A percentile compares a stretch with the other conserved stretches of the same genome.
Conservation (phyloP, 345 rosid genomes). For the Gynandropsis gynandra region DNA sequence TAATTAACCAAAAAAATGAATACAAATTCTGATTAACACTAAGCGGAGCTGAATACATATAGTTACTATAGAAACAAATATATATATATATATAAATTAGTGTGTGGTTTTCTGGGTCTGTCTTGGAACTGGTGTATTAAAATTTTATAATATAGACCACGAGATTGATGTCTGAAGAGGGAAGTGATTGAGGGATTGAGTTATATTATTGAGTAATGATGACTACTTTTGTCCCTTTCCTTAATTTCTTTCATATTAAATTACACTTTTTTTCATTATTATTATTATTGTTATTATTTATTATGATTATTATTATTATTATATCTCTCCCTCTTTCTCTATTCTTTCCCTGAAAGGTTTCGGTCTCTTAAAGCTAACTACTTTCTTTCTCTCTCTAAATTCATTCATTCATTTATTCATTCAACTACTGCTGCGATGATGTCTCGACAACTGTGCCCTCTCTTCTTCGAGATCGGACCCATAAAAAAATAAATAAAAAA, state of each 20-base stretch:
- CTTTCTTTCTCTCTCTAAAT: constrained; percentile 26
- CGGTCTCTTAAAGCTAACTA: constrained; percentile 30
- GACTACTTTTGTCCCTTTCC: constrained; percentile 41
- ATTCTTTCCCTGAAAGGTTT: constrained; percentile 30
- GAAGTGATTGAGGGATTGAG: constrained; percentile 30
- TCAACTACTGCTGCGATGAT: constrained; percentile 28
- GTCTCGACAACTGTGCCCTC: constrained; percentile 37
- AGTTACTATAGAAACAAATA: too few species aligned
- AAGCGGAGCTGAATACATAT: too few species aligned
- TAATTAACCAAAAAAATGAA: constrained; percentile 5
- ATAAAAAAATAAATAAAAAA: too few species aligned
- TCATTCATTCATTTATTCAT: constrained; percentile 28
- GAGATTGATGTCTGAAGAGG: constrained; percentile 66
- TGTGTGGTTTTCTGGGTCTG: constrained; percentile 34
- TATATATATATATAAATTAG: neutral
- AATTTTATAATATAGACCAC: constrained; percentile 30
- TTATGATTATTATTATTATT: too few species aligned
- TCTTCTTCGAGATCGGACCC: constrained; percentile 9
- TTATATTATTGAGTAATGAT: constrained; percentile 71
- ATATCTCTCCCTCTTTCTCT: constrained; percentile 10
- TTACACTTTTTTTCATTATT: neutral
- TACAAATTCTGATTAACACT: too few species aligned
- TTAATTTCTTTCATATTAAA: constrained; percentile 6
- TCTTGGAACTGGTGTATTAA: constrained; percentile 30
- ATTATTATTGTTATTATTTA: too few species aligned